These are phyloP conservation scores for Fusarium denticulatum DNA, from an alignment of 2,329 filamentous ascomycete genomes.

Conservation along the genomic window DNA sequence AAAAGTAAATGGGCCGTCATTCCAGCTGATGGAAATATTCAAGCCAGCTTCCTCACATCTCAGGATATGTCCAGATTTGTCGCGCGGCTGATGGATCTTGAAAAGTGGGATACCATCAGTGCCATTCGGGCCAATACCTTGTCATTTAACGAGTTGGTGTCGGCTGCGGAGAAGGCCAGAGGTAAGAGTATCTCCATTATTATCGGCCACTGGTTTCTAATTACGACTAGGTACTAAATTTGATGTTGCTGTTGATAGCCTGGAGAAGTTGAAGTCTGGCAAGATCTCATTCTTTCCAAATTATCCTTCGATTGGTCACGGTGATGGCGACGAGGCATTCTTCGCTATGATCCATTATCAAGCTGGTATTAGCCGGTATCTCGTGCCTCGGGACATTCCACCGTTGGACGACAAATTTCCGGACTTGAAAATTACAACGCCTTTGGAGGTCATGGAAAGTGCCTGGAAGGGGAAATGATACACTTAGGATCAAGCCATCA, in stretches of 20 bases:
- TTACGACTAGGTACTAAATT: conserved; percentile 16
- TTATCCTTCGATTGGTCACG: conserved; percentile 31
- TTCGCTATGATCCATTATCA: conserved; percentile 36
- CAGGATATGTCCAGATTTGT: conserved; percentile 33
- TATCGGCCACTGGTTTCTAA: rapidly evolving
- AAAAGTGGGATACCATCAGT: conserved; percentile 16
- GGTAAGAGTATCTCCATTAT: background rate
- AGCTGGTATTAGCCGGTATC: conserved; percentile 20
- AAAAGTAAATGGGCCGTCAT: conserved; percentile 36
- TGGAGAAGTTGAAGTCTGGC: conserved; percentile 38
- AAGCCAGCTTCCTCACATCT: conserved; percentile 35
- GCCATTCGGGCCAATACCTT: conserved; percentile 14
- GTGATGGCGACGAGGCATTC: conserved; percentile 28
- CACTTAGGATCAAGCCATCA: too few relatives aligned
- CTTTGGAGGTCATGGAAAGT: conserved; percentile 31
- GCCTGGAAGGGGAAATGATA: conserved; percentile 19
- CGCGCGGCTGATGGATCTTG: conserved; percentile 30
- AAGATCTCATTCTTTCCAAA: conserved; percentile 37
- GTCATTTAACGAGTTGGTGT: conserved; percentile 24
- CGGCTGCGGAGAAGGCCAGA: conserved; percentile 23
- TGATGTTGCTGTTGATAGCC: conserved; percentile 15
- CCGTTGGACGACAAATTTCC: conserved; percentile 23
- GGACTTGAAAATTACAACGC: conserved; percentile 14
- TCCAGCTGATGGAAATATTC: conserved; percentile 15
- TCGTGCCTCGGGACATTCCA: background rate